Evolutionary conservation across 2,329 filamentous ascomycete genomes (phyloP), one percentile per base, ranked within the genome.

Genomic region (Diaporthe eres): DNA sequence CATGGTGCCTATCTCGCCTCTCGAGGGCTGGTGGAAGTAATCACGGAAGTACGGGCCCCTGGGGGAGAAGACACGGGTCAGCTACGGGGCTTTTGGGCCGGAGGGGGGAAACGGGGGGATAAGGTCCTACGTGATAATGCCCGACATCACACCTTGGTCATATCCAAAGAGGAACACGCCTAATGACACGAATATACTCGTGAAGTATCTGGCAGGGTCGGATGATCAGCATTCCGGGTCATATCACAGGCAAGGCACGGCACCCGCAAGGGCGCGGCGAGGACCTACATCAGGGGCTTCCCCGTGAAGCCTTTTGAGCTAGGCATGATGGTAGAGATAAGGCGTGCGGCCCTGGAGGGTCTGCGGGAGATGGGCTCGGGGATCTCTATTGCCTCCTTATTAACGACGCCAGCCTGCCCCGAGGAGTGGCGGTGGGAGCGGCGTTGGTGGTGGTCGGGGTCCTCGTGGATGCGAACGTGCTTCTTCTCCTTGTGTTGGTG

Each of bases 1-100:
- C 93, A 98, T 98, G 39, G 96, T 98, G 76, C 96, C 97, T 76
- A 99, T 93, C 83, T 98, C 92, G 63, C 95, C 95, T 80, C 91
- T 91, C 34, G 94, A 93, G 28, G 97, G 97, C 80, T 98, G 92
- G 81, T 96, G 89, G 85, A 99, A 98, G 84, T 98, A 98, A 83
- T 96, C 92, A 84, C 93, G 94, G 84, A 99, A 99, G 84, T 94
- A 94, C 13, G 92, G 90, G 78, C 96, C 96, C 75, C 96, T 98
- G 72, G 28, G 42, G 28, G 34, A 19, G 25, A n/a, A 72, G 31
- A 60, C 6, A 25, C 67, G 51, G 13, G 44, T 77, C 72, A 34
- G 39, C 57, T 71, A 63, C 49, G 34, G 47, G 34, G 47, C 49
- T 81, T 75, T 81, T 75, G 85, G 82, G 75, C 77, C 72, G 47